Base-by-base conservation (phyloP, 208 protist species). In the Acanthamoeba lenticulata region DNA sequence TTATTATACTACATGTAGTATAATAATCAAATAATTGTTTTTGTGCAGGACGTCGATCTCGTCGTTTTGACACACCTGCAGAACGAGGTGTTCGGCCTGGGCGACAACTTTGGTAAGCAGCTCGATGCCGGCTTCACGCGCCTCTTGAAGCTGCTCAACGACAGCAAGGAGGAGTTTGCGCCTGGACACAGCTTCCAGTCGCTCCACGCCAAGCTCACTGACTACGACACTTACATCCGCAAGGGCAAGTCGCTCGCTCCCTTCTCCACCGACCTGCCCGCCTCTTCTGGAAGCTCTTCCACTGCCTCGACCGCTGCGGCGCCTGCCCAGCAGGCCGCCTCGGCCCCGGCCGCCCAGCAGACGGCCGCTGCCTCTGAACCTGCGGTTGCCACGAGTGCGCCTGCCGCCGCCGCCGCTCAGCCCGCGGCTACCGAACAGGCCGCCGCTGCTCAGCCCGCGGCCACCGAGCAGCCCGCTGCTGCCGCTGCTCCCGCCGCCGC, bases 81-180 rank as follows among this genome's bases (percentile, higher is more conserved):
- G 38, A 79, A 79, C 24, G 69, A 79, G 6, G 44, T 79, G 34
- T 79, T 79, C 69, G 69, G 69, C 24, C 69, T 79, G 15, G 69
- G 69, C 32, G 69, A 38, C 5, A 79, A 79, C 38, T 79, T 47
- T 36, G 69, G 69, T 36, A 79, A 79, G 36, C 69, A 79, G 69
- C 69, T 79, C 69, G 69, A 79, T 36, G 69, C 69, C 19, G 69
- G 36, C 34, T 79, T 79, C 36, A 21, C 69, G 32, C 69, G 69
- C 17, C 36, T 79, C 34, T 36, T 47, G 69, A 79, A 79, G 69
- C 69, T 79, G 36, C 36, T 79, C 34, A 79, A 79, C 38, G 19
- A 45, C 69, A 79, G 69, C 69, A 42, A 79, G 69, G 69, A 79
- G 32, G 69, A 79, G 21, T 38, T 79, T 17, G 38, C 38, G 13